These are phyloP conservation scores for Chaetomiaceae sp. DNA, from an alignment of 2,329 filamentous ascomycete species.

Conservation along the genomic window DNA sequence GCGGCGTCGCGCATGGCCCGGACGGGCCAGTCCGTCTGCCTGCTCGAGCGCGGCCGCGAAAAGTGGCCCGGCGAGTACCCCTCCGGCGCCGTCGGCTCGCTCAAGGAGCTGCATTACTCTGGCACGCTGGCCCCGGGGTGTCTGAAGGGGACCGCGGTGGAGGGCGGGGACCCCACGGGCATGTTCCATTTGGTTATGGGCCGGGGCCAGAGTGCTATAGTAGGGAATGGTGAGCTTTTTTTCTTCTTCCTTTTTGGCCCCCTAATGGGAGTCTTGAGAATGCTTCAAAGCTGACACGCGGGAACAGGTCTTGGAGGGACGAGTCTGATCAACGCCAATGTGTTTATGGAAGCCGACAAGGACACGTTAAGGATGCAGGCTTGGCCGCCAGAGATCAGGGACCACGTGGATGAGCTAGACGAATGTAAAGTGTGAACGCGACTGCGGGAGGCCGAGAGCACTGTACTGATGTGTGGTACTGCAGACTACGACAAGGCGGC, in stretches of 20 bases:
- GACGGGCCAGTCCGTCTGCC: constrained; percentile 55
- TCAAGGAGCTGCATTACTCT: constrained; percentile 52
- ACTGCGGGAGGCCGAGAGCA: too few relatives aligned
- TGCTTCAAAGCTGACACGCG: too few relatives aligned
- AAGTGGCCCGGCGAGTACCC: constrained; percentile 65
- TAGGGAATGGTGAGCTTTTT: constrained; percentile 48
- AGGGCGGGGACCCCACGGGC: constrained; percentile 52
- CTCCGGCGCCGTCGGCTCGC: constrained; percentile 40
- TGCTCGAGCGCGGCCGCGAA: constrained; percentile 62
- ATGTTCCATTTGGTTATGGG: constrained; percentile 62
- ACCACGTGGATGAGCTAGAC: constrained; percentile 39
- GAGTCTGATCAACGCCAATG: constrained; percentile 63
- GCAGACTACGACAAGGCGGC: constrained; percentile 56
- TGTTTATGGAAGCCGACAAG: constrained; percentile 58
- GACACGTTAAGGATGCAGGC: constrained; percentile 48
- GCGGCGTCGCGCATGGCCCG: constrained; percentile 62
- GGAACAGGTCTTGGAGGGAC: constrained; percentile 60
- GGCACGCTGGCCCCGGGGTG: constrained; percentile 47
- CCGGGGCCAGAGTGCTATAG: constrained; percentile 58
- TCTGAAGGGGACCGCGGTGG: constrained; percentile 39
- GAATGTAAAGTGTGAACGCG: too few relatives aligned
- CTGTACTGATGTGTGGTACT: too few relatives aligned
- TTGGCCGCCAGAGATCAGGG: constrained; percentile 57
- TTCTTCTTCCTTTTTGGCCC: neutral
- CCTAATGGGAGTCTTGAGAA: too few relatives aligned